Evolutionary conservation across 306 rosid genomes (phyloP).

Genomic region (Cyamopsis tetragonoloba): DNA sequence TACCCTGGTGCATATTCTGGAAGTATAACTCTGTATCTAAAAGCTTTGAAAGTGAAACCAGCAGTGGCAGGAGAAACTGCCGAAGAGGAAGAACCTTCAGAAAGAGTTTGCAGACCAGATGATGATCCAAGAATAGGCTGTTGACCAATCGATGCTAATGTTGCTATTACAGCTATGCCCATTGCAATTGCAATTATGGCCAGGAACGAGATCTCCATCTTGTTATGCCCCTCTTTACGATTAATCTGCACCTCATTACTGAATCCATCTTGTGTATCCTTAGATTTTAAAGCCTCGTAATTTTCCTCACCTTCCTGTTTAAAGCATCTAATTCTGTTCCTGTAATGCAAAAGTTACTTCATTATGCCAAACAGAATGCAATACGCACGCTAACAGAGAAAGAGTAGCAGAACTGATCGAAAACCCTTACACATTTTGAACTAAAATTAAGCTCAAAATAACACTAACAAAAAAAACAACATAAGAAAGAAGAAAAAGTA

Average conservation of each 20-base stretch:
- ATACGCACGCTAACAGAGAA: background rate
- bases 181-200: constrained; percentile 45
- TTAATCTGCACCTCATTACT: constrained; percentile 26
- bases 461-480: no score
- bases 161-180: constrained; percentile 51
- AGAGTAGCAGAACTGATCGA: background rate
- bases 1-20: constrained; percentile 71
- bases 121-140: constrained; percentile 40
- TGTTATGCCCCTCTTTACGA: constrained; percentile 2
- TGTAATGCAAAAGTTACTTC: background rate
- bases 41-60: constrained; percentile 48
- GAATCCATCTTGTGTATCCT: constrained; percentile 27
- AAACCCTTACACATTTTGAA: no score
- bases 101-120: constrained; percentile 38
- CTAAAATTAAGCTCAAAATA: no score
- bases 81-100: constrained; percentile 49
- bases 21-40: constrained; percentile 46
- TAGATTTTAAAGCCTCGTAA: constrained; percentile 22
- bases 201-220: constrained; percentile 33
- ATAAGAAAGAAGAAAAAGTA: no score
- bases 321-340: constrained; percentile 44
- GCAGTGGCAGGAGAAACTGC: constrained; percentile 28
- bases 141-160: constrained; percentile 39
- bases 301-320: constrained; percentile 35
- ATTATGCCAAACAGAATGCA: background rate